Conservation (phyloP, 1,284 basidiomycete genomes). For the Ceratobasidium sp. region DNA sequence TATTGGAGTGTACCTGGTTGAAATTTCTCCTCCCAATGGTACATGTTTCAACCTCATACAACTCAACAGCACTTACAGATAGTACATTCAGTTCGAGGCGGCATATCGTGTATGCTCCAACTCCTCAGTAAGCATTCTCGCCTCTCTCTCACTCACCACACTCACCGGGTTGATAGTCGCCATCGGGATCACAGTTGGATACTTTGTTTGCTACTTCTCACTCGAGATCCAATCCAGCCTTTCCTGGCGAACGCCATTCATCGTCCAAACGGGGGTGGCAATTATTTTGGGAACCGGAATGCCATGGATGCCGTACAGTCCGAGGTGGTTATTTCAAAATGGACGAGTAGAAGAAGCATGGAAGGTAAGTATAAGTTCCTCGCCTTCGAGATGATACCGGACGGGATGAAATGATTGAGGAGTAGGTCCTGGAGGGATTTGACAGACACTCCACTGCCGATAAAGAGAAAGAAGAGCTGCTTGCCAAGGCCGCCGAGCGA, state of each 20-base stretch:
- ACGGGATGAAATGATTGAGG: slow-evolving; percentile 45
- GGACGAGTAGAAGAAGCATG: slow-evolving; percentile 54
- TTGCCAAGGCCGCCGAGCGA: slow-evolving; percentile 28
- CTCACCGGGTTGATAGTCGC: slow-evolving; percentile 47
- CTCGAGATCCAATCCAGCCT: slow-evolving; percentile 52
- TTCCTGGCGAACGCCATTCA: slow-evolving; percentile 59
- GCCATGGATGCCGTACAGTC: slow-evolving; percentile 60
- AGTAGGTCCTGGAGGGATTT: slow-evolving; percentile 38
- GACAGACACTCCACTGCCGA: slow-evolving; percentile 35
- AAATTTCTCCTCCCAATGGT: slow-evolving; percentile 42
- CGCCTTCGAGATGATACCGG: slow-evolving; percentile 45
- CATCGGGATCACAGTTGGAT: slow-evolving; percentile 55
- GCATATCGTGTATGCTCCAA: slow-evolving; percentile 55
- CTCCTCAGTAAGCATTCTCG: slow-evolving; percentile 47
- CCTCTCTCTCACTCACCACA: background rate
- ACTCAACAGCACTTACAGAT: too few relatives aligned
- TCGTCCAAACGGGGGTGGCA: slow-evolving; percentile 54
- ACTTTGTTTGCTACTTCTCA: slow-evolving; percentile 59
- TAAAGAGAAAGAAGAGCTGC: slow-evolving; percentile 39
- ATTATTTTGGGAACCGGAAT: slow-evolving; percentile 54
- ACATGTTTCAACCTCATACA: background rate
- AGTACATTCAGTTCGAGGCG: slow-evolving; percentile 55
- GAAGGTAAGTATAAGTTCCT: slow-evolving; percentile 11
- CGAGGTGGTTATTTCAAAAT: slow-evolving; percentile 58
- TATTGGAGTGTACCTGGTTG: slow-evolving; percentile 49